Evolutionary conservation across 192 early-diverging fungal species (phyloP).

Genomic region (Mortierella claussenii): DNA sequence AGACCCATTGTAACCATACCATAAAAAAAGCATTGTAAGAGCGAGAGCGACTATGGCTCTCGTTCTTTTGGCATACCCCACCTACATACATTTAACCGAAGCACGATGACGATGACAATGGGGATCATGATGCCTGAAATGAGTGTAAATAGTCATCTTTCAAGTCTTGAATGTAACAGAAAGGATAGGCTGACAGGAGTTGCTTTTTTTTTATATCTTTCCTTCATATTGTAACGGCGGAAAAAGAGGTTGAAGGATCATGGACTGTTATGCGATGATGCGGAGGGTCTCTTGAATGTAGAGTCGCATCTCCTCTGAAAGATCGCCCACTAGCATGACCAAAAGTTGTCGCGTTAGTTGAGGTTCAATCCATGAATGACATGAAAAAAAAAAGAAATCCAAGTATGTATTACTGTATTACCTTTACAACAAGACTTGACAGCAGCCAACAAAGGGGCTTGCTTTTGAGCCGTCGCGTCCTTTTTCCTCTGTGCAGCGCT

Average conservation of each 20-base stretch:
- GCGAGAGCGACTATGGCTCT: background rate
- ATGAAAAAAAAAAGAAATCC: background rate
- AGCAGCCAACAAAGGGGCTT: slow-evolving; percentile 27
- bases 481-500: background rate
- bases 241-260: too few relatives aligned
- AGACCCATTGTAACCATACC: slow-evolving; percentile 27
- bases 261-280: slow-evolving; percentile 26
- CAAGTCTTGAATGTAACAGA: too few relatives aligned
- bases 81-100: too few relatives aligned
- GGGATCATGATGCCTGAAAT: background rate
- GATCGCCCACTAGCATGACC: slow-evolving; percentile 16
- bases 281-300: slow-evolving; percentile 41
- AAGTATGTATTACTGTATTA: slow-evolving; percentile 2
- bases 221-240: too few relatives aligned
- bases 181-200: too few relatives aligned
- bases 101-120: background rate
- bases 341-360: background rate
- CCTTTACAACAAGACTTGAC: slow-evolving; percentile 45
- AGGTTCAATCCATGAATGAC: background rate
- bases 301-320: slow-evolving; percentile 35
- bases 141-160: too few relatives aligned
- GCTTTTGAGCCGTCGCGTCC: background rate
- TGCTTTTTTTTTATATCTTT: too few relatives aligned
- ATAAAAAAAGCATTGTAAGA: slow-evolving; percentile 14
- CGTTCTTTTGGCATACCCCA: slow-evolving; percentile 9